Evolutionary conservation across 2,329 filamentous ascomycete genomes (phyloP), one percentile per base, ranked within the genome.

Genomic region (Aspergillus thermomutatus): DNA sequence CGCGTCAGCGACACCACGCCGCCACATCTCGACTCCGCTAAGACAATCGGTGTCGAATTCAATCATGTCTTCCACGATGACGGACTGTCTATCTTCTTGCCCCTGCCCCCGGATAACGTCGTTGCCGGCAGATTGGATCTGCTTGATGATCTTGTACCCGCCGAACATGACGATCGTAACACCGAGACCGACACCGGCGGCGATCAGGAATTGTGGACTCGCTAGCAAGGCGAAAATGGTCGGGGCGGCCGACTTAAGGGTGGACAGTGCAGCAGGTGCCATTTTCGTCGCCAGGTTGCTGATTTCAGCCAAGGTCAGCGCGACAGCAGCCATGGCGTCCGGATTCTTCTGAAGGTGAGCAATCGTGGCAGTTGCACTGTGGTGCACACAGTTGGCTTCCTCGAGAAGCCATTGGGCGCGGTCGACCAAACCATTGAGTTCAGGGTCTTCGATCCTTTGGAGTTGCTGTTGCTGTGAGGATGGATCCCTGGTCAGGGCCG

Each of bases 81-180:
- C 72, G 46, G 61, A 63, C 54, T 53, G 64, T 55, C 59, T 49
- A 27, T 55, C 58, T 8, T 56, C 52, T 23, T 47, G 46, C 17
- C 4, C 28, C 26, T 19, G 25, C 26, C 34, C 47, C 28, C 23
- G 54, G 50, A 14, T 28, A 34, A 31, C 26, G 52, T 65, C 64
- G 37, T 67, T 64, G 54, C 60, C 14, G 71, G 77, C 66, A 80
- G 79, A 56, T 43, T 65, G 60, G 63, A 97, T 90, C 65, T 87
- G 88, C 81, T 97, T 95, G 76, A 99, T 87, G 72, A 99, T 97
- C 77, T 96, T 97, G 83, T 91, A 97, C 4, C 94, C 93, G 53
- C 94, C 94, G 58, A 99, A 91, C 73, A 94, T 92, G 66, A 99
- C 91, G 8, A 97, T 87, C 0, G 94, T 97, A n/a, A 96, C 87